Evolutionary conservation across 2,329 filamentous ascomycete species (phyloP).

Genomic region (Fusarium incarnatum): DNA sequence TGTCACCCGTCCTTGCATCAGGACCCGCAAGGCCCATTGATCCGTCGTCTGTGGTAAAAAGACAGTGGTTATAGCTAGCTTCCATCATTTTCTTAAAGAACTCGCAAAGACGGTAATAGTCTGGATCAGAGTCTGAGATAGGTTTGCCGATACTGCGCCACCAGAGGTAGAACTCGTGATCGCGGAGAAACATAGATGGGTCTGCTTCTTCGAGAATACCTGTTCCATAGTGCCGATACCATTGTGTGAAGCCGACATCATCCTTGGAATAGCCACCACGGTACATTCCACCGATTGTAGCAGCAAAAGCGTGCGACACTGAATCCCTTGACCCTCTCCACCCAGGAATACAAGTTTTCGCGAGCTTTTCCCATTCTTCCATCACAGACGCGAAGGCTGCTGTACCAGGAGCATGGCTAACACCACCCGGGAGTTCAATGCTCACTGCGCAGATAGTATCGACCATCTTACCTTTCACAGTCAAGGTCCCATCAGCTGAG

Average conservation of each 20-base stretch:
- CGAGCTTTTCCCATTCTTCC: conserved; percentile 3
- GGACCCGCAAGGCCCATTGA: conserved; percentile 12
- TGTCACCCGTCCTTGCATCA: neutral
- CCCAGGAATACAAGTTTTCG: neutral
- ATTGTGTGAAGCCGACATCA: neutral
- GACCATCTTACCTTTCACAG: conserved; percentile 8
- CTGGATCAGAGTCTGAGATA: neutral
- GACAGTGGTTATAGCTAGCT: conserved; percentile 10
- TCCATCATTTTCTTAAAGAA: neutral
- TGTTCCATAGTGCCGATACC: conserved; percentile 26
- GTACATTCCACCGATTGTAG: neutral
- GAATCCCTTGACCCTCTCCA: neutral
- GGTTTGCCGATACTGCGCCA: neutral
- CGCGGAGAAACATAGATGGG: conserved; percentile 1
- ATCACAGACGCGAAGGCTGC: neutral
- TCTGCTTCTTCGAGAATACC: neutral
- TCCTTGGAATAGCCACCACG: accelerated
- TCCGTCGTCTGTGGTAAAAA: conserved; percentile 16
- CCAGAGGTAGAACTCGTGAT: conserved; percentile 26
- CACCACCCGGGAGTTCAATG: neutral
- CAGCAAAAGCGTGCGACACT: neutral
- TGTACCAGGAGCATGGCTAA: neutral
- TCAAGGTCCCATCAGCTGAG: neutral
- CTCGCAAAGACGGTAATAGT: neutral
- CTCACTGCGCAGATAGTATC: neutral